These are phyloP conservation scores for Ceratobasidium sp. DNA, from an alignment of 1,284 basidiomycete species.

Conservation along the genomic window DNA sequence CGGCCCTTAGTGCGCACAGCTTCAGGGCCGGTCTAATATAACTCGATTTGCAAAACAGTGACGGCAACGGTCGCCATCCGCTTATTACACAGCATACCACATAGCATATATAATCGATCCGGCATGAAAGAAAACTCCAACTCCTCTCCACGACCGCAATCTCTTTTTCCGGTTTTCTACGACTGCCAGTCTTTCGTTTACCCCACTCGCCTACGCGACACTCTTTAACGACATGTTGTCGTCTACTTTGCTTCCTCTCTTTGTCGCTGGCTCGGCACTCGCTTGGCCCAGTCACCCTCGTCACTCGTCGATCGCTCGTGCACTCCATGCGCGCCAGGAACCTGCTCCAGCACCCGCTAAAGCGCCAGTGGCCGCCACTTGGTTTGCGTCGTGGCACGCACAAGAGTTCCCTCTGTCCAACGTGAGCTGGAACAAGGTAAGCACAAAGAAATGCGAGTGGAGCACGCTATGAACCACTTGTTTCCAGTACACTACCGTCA, in stretches of 20 bases:
- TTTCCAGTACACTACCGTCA: constrained; percentile 30
- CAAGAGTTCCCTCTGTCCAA: constrained; percentile 26
- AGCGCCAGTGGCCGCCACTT: constrained; percentile 25
- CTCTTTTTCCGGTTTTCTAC: not conserved
- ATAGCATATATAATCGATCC: not conserved
- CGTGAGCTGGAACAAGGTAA: constrained; percentile 38
- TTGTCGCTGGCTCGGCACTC: constrained; percentile 24
- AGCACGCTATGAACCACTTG: not conserved
- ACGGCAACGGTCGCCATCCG: not conserved
- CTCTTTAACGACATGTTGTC: constrained; percentile 5
- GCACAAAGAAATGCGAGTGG: not conserved
- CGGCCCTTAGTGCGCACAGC: constrained; percentile 6
- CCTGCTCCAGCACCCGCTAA: not conserved
- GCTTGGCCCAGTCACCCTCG: constrained; percentile 3
- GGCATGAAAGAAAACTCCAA: not conserved
- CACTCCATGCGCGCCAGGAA: not conserved
- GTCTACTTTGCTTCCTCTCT: constrained; percentile 10
- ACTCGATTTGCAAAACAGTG: not conserved
- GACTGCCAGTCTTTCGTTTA: not conserved
- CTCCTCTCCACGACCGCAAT: not conserved
- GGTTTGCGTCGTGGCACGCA: constrained; percentile 38
- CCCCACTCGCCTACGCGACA: not conserved
- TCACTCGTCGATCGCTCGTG: not conserved
- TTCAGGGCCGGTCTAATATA: not conserved
- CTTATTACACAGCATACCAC: not conserved